These are phyloP conservation scores for Fusarium nodosum DNA, from an alignment of 2,329 filamentous ascomycete species.

Conservation along the genomic window DNA sequence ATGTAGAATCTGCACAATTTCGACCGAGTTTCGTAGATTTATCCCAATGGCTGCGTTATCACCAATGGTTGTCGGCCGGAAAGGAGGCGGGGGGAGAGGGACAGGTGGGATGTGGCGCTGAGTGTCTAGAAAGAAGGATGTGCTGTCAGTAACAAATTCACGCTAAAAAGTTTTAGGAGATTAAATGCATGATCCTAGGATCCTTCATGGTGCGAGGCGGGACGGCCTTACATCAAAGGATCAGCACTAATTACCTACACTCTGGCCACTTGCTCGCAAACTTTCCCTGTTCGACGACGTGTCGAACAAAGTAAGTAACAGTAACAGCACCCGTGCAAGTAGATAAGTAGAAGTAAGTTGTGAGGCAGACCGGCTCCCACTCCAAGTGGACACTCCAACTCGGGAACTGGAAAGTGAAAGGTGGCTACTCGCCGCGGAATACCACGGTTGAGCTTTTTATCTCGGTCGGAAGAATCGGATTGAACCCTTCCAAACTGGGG, in stretches of 20 bases:
- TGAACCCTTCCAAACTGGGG: constrained; percentile 14
- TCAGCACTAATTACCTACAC: constrained; percentile 18
- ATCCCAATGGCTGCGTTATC: constrained; percentile 23
- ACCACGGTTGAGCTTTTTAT: constrained; percentile 30
- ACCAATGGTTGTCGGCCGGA: constrained; percentile 44
- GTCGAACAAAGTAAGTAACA: constrained; percentile 7
- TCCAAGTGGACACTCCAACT: constrained; percentile 18
- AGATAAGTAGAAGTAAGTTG: not conserved
- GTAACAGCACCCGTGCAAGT: not conserved
- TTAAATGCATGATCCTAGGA: constrained; percentile 26
- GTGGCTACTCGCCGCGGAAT: constrained; percentile 27
- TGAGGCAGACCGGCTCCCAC: not conserved
- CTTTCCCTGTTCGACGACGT: constrained; percentile 1
- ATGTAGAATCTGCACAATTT: constrained; percentile 4
- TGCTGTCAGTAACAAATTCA: constrained; percentile 37
- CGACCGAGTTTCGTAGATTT: constrained; percentile 26
- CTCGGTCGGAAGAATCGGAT: constrained; percentile 20
- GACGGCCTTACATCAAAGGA: constrained; percentile 24
- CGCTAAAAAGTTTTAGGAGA: constrained; percentile 34
- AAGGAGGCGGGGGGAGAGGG: constrained; percentile 46
- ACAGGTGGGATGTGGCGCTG: constrained; percentile 46
- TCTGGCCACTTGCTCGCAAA: constrained; percentile 10
- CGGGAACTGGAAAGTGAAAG: constrained; percentile 5
- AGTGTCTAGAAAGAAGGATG: constrained; percentile 42
- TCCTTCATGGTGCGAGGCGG: constrained; percentile 27